These are phyloP conservation scores for Barnettozyma sp. DNA, from an alignment of 805 yeast species.

Conservation along the genomic window DNA sequence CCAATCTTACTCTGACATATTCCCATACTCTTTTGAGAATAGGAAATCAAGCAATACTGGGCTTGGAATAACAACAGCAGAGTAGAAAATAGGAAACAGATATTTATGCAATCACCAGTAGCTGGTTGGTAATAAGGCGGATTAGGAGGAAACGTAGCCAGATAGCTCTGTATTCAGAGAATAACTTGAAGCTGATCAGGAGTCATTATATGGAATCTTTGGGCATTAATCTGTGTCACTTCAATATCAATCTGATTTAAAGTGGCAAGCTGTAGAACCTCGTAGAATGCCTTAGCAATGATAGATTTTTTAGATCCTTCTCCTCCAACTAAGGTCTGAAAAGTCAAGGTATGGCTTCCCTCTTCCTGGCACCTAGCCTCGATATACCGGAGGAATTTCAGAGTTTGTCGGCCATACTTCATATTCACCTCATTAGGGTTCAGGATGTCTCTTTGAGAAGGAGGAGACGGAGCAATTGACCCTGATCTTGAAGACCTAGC, in stretches of 20 bases:
- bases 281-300: constrained; percentile 24
- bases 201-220: constrained; percentile 8
- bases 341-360: constrained; percentile 6
- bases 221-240: background rate
- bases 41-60: too few relatives aligned
- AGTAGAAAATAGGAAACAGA: too few relatives aligned
- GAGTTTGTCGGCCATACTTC: constrained; percentile 14
- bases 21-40: too few relatives aligned
- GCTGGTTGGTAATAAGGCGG: too few relatives aligned
- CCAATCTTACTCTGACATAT: too few relatives aligned
- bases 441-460: constrained; percentile 2
- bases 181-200: constrained; percentile 11
- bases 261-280: constrained; percentile 23
- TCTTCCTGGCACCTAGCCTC: constrained; percentile 16
- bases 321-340: constrained; percentile 16
- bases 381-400: constrained; percentile 19
- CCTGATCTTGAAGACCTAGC: background rate
- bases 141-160: too few relatives aligned
- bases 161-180: background rate
- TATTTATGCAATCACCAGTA: too few relatives aligned
- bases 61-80: too few relatives aligned
- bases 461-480: constrained; percentile 1
- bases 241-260: constrained; percentile 14
- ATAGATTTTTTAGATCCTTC: constrained; percentile 10
- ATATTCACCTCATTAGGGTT: constrained; percentile 4